Conservation (phyloP, 495 filamentous ascomycete species). For the Hyphodiscus hymeniophilus region DNA sequence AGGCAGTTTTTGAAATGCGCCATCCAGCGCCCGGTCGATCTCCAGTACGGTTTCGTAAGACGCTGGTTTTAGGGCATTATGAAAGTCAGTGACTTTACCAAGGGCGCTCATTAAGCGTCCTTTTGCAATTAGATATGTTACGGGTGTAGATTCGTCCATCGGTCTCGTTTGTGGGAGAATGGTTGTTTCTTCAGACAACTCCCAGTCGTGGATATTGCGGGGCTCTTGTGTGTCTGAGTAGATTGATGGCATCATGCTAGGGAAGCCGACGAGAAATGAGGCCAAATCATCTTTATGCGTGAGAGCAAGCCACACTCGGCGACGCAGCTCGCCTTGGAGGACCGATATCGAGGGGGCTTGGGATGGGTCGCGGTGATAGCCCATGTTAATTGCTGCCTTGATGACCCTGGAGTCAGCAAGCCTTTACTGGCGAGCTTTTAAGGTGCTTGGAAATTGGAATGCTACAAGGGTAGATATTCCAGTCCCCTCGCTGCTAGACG, state of each 20-base stretch:
- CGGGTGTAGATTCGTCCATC: constrained; percentile 22
- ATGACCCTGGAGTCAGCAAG: too few species aligned
- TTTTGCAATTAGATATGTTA: constrained; percentile 27
- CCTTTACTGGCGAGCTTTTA: too few species aligned
- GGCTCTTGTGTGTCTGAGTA: constrained; percentile 26
- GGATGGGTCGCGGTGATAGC: constrained; percentile 61
- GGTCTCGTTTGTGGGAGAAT: constrained; percentile 24
- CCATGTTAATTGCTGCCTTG: constrained; percentile 31
- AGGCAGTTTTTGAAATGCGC: constrained; percentile 8
- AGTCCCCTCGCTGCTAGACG: too few species aligned
- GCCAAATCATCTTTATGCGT: constrained; percentile 26
- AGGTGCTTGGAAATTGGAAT: too few species aligned
- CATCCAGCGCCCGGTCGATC: constrained; percentile 44
- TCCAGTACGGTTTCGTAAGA: constrained; percentile 60
- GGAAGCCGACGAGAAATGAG: constrained; percentile 31
- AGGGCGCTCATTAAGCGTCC: constrained; percentile 15
- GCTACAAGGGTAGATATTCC: too few species aligned
- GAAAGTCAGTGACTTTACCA: constrained; percentile 21
- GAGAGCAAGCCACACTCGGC: constrained; percentile 28
- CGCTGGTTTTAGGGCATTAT: constrained; percentile 10
- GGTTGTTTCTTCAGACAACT: constrained; percentile 24
- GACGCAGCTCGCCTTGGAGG: constrained; percentile 57
- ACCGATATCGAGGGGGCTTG: constrained; percentile 74
- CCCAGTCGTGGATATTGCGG: constrained; percentile 27
- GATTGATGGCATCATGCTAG: constrained; percentile 21